phyloP scores from a whole-genome alignment of 352 stramenopile species.

The Plasmopara muralis region DNA sequence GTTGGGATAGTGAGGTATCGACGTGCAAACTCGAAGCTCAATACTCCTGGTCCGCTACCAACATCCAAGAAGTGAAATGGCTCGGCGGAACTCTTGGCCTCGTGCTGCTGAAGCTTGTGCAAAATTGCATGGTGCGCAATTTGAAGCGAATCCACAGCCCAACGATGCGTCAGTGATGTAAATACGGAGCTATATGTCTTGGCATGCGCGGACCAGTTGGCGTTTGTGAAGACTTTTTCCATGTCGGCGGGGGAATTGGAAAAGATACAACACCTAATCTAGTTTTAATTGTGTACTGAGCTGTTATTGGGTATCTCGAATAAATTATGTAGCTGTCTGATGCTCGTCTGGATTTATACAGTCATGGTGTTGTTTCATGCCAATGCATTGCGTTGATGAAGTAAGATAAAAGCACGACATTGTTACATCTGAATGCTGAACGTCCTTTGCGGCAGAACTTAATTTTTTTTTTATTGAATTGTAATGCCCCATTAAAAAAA shows the following conservation, averaged over 20 bases:
- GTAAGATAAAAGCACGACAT: too few relatives aligned
- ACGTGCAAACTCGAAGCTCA: slow-evolving; percentile 34
- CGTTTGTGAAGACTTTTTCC: slow-evolving; percentile 27
- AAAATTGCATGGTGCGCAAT: slow-evolving; percentile 24
- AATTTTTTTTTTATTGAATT: too few relatives aligned
- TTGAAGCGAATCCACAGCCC: slow-evolving; percentile 23
- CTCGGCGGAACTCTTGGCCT: slow-evolving; percentile 4
- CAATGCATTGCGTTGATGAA: too few relatives aligned
- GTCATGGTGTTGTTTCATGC: too few relatives aligned
- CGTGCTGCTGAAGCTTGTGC: slow-evolving; percentile 14
- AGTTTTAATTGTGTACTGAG: too few relatives aligned
- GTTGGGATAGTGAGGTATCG: slow-evolving; percentile 16
- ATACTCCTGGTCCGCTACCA: slow-evolving; percentile 23
- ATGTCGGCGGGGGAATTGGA: slow-evolving; percentile 4
- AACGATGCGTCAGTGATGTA: slow-evolving; percentile 15
- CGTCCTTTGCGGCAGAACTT: too few relatives aligned
- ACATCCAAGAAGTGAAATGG: slow-evolving; percentile 34
- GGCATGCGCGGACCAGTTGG: slow-evolving; percentile 27
- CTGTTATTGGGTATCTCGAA: too few relatives aligned
- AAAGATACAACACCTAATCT: too few relatives aligned
- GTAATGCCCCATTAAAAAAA: too few relatives aligned
- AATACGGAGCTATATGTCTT: slow-evolving; percentile 24
- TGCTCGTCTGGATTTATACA: too few relatives aligned
- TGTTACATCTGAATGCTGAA: too few relatives aligned
- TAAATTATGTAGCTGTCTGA: too few relatives aligned